Evolutionary conservation across 192 early-diverging fungal genomes (phyloP), one percentile per base, ranked within the genome.

Genomic region (Umbelopsis sp.): DNA sequence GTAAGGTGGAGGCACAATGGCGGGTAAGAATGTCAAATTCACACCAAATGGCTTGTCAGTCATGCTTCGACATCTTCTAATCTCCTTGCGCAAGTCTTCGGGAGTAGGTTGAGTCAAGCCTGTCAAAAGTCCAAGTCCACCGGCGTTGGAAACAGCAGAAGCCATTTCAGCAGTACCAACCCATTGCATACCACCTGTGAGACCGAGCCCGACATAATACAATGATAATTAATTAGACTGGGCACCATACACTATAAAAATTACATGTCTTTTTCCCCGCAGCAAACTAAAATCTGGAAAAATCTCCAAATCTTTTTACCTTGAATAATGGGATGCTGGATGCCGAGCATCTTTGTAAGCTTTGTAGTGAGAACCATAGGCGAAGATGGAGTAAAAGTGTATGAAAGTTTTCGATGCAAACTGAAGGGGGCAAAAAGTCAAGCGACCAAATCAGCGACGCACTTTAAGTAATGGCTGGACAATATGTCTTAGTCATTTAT

Each of bases 1-100:
- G 76, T 93, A 93, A 41, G 92, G 92, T 30, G 92, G 92, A 66
- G 92, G 92, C 27, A 77, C 88, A 71, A 93, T 92, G n/a, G 91
- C 83, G 44, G 92, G 92, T 70, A 93, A 71, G 69, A 93, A 81
- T 41, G 92, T 93, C 61, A 93, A 68, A 79, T 93, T 93, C 74
- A 93, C 92, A 61, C 91, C 92, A 64, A 93, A 93, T 6, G 92
- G 92, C 70, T 91, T 91, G 71, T 70, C 79, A 46, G 92, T 93
- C 88, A 93, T 87, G 50, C 71, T 84, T 37, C 90, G 76, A 83
- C 89, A 91, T 27, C 92, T 85, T 27, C 74, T 81, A 72, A 93
- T 92, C 74, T 92, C 92, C 22, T 74, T 75, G 67, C 86, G 84
- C n/a, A 93, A 74, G 66, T 81, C 86, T 49, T 91, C 90, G 8